These are phyloP conservation scores for Aspergillus quadricinctus DNA, from an alignment of 2,329 filamentous ascomycete species.

Conservation along the genomic window DNA sequence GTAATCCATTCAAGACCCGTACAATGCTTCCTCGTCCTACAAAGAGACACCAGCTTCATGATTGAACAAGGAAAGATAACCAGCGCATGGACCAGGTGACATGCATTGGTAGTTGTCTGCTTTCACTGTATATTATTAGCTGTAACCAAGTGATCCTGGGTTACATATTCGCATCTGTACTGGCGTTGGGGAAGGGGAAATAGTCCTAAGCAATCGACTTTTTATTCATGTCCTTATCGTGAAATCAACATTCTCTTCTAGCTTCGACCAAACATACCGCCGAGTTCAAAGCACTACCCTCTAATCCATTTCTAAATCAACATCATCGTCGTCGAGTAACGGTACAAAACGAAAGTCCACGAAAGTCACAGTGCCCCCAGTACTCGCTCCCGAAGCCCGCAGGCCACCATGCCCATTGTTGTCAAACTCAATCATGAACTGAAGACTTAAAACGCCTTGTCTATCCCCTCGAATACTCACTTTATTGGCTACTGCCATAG, in stretches of 20 bases:
- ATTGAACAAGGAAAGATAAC: neutral
- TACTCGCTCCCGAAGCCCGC: constrained; percentile 16
- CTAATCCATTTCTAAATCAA: constrained; percentile 2
- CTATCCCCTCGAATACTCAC: constrained; percentile 84
- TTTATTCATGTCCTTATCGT: neutral
- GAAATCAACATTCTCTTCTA: neutral
- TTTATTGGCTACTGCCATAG: constrained; percentile 91
- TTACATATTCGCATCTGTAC: neutral
- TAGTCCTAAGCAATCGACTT: neutral
- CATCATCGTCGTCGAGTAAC: constrained; percentile 37
- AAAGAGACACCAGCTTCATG: neutral
- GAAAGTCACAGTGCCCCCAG: constrained; percentile 37
- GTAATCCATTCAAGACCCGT: neutral
- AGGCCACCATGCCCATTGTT: constrained; percentile 39
- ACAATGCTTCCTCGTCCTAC: neutral
- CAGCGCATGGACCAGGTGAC: neutral
- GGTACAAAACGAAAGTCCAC: constrained; percentile 47
- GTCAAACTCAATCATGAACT: constrained; percentile 93
- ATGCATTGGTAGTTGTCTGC: neutral
- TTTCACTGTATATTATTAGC: constrained; percentile 1
- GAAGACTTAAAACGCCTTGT: constrained; percentile 86
- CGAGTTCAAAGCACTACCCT: neutral
- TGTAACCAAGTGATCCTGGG: neutral
- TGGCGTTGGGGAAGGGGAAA: neutral
- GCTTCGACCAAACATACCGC: neutral